A percentile compares a stretch with the other conserved stretches of the same genome.
Evolutionary conservation across 2,329 filamentous ascomycete genomes (phyloP).

Genomic region (Diaporthe vexans): DNA sequence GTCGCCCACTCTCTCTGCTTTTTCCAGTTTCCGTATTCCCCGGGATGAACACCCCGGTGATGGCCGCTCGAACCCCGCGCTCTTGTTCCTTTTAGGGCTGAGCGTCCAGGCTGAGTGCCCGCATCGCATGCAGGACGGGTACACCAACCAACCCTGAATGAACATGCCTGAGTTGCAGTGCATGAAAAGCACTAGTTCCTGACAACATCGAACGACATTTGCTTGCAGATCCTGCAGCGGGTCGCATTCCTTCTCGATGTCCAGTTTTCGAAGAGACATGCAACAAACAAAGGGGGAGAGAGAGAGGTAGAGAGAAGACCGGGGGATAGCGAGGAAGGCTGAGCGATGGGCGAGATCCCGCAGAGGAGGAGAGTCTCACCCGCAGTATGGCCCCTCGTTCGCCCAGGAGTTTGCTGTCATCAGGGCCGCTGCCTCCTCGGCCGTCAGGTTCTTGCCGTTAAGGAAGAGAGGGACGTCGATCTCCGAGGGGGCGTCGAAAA

Average conservation of each 20-base stretch:
- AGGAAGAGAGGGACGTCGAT: constrained; percentile 33
- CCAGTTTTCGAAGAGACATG: not conserved
- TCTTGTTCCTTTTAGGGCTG: constrained; percentile 23
- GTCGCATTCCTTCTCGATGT: not conserved
- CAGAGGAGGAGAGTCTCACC: not conserved
- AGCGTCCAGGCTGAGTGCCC: constrained; percentile 2
- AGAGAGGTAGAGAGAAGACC: not conserved
- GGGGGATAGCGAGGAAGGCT: not conserved
- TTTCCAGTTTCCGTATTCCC: too few relatives aligned
- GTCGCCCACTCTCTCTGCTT: not conserved
- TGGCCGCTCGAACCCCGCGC: not conserved
- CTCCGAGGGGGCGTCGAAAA: constrained; percentile 43
- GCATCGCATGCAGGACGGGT: not conserved
- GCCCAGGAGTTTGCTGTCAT: constrained; percentile 9
- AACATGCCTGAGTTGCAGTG: not conserved
- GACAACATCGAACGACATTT: not conserved
- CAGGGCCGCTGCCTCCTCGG: constrained; percentile 28
- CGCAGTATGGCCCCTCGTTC: constrained; percentile 10
- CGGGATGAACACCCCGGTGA: not conserved
- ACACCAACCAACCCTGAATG: not conserved
- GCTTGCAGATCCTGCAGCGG: not conserved
- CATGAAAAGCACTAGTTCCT: constrained; percentile 3
- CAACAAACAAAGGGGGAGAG: not conserved
- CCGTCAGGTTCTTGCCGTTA: not conserved
- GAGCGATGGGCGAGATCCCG: not conserved